These are phyloP conservation scores for Phlebiopsis flavidoalba DNA, from an alignment of 768 basidiomycete species.

Conservation along the genomic window DNA sequence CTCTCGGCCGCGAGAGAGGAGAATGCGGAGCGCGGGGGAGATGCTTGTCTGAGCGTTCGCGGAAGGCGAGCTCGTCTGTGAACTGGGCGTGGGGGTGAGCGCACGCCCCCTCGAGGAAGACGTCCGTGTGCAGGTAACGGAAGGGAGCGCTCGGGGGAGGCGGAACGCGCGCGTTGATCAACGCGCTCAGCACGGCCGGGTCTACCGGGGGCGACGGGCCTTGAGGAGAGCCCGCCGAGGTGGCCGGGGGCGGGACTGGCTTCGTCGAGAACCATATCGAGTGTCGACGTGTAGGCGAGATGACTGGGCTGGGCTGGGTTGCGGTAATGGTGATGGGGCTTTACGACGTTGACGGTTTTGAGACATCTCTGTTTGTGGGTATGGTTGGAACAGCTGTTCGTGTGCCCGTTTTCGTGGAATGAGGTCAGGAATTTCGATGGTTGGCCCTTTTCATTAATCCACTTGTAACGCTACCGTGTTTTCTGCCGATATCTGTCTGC, in stretches of 20 bases:
- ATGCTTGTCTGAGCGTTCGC: slow-evolving; percentile 71
- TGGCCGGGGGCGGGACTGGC: too few species aligned
- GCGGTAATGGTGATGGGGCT: too few species aligned
- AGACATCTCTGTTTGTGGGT: too few species aligned
- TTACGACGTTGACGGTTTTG: too few species aligned
- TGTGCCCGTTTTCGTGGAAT: too few species aligned
- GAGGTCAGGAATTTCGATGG: slow-evolving; percentile 93
- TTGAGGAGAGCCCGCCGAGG: slow-evolving; percentile 71
- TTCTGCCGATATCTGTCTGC: slow-evolving; percentile 52
- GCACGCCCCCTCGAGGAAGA: slow-evolving; percentile 40
- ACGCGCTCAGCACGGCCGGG: slow-evolving; percentile 53
- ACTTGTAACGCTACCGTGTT: slow-evolving; percentile 89
- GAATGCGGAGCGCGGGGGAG: slow-evolving; percentile 55
- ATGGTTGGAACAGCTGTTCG: too few species aligned
- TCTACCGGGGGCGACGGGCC: too few species aligned
- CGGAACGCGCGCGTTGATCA: slow-evolving; percentile 94
- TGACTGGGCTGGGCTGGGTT: too few species aligned
- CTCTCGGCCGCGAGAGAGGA: slow-evolving; percentile 34
- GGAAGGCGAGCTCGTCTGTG: slow-evolving; percentile 60
- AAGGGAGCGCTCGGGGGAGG: slow-evolving; percentile 68
- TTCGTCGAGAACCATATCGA: slow-evolving; percentile 96
- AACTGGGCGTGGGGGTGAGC: slow-evolving; percentile 47
- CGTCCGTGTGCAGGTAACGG: slow-evolving; percentile 57
- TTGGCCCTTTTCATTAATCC: slow-evolving; percentile 91
- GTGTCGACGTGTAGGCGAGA: slow-evolving; percentile 71